Conservation (phyloP, 176 grass and related monocot genomes). For the Triticum urartu region DNA sequence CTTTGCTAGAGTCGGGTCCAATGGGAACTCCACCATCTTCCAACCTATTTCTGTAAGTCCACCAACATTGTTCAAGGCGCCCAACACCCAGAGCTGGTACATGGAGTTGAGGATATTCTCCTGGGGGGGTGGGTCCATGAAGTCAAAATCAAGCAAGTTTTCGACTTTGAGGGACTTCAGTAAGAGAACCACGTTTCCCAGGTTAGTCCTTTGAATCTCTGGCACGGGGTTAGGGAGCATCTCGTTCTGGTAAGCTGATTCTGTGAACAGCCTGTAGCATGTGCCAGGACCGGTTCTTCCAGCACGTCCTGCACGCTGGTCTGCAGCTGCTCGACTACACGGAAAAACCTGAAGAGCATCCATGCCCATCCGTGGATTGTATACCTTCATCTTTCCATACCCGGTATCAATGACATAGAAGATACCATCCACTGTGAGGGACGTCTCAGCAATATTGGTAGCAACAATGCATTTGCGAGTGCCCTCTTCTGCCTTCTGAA, state of each 20-base stretch:
- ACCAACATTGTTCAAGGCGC: slow-evolving; percentile 92
- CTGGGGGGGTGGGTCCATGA: slow-evolving; percentile 97
- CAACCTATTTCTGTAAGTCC: slow-evolving; percentile 86
- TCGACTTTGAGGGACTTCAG: slow-evolving; percentile 93
- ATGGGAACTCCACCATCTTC: slow-evolving; percentile 99
- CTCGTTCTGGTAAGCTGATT: slow-evolving; percentile 96
- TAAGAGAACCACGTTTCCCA: slow-evolving; percentile 93
- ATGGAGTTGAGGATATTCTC: slow-evolving; percentile 99
- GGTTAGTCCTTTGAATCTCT: slow-evolving; percentile 95
- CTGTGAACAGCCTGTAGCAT: slow-evolving; percentile 91
- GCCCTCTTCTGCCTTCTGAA: slow-evolving; percentile 95
- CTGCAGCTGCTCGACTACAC: slow-evolving; percentile 81
- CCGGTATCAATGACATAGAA: slow-evolving; percentile 96
- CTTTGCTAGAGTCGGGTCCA: slow-evolving; percentile 94
- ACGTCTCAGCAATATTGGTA: slow-evolving; percentile 98
- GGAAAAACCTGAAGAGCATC: slow-evolving; percentile 97
- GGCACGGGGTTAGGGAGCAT: slow-evolving; percentile 94
- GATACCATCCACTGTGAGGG: slow-evolving; percentile 97
- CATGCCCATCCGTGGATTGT: slow-evolving; percentile 97
- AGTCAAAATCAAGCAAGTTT: slow-evolving; percentile 95
- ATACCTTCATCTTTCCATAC: slow-evolving; percentile 99
- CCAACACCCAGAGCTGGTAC: slow-evolving; percentile 99
- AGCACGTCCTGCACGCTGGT: slow-evolving; percentile 89
- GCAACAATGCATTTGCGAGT: slow-evolving; percentile 98
- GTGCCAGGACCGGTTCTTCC: slow-evolving; percentile 93